Evolutionary conservation across 2,329 filamentous ascomycete genomes (phyloP).

Genomic region (Fusarium sp.): DNA sequence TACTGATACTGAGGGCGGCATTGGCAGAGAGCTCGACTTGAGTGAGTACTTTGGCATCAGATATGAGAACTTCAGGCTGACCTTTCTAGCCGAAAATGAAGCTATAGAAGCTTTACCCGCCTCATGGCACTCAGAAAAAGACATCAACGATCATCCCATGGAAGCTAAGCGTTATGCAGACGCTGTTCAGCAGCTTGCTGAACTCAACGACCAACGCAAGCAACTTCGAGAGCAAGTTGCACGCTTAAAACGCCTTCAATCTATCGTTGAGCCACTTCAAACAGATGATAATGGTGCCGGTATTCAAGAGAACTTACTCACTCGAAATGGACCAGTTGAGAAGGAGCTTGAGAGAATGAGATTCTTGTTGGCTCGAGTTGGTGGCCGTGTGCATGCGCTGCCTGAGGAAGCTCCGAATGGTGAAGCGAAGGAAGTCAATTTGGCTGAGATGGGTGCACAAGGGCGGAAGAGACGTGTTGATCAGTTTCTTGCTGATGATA

Average conservation of each 20-base stretch:
- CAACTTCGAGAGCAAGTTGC: conserved; percentile 56
- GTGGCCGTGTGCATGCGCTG: conserved; percentile 60
- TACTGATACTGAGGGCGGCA: conserved; percentile 53
- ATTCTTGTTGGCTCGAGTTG: conserved; percentile 70
- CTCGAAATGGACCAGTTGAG: conserved; percentile 73
- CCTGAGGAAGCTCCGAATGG: conserved; percentile 20
- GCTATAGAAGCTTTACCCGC: conserved; percentile 60
- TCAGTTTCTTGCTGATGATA: conserved; percentile 42
- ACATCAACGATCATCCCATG: conserved; percentile 52
- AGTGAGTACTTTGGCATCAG: conserved; percentile 47
- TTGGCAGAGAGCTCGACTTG: conserved; percentile 58
- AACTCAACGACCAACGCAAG: conserved; percentile 58
- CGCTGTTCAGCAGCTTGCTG: conserved; percentile 60
- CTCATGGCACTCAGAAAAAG: conserved; percentile 59
- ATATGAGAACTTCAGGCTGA: background rate
- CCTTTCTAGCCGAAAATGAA: conserved; percentile 53
- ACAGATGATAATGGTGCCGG: conserved; percentile 48
- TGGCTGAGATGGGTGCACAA: conserved; percentile 21
- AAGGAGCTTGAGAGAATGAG: conserved; percentile 75
- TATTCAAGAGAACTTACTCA: conserved; percentile 75
- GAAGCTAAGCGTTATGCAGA: conserved; percentile 65
- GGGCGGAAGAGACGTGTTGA: conserved; percentile 45
- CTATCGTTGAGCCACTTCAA: conserved; percentile 59
- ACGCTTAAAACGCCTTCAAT: conserved; percentile 61
- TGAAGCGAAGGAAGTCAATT: conserved; percentile 2